Conservation (phyloP, 805 yeast genomes). For the Myxozyma neotropica region DNA sequence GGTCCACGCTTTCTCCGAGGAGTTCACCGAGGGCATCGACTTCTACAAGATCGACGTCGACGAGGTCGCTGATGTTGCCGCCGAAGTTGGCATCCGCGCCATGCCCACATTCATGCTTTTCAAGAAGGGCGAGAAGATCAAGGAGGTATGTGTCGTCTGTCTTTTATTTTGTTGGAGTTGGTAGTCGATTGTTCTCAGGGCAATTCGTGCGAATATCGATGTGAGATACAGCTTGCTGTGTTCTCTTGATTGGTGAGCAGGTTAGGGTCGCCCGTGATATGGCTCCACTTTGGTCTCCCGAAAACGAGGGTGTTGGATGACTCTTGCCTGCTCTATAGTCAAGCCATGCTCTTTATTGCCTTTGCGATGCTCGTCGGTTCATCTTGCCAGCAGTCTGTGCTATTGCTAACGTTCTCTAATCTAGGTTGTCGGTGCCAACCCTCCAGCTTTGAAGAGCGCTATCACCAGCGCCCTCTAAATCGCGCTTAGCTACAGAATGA, state of each 20-base stretch:
- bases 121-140: constrained; percentile 78
- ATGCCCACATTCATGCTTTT: constrained; percentile 74
- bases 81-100: constrained; percentile 65
- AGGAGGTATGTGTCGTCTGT: constrained; percentile 54
- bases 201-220: not conserved
- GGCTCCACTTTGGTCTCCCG: not conserved
- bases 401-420: not conserved
- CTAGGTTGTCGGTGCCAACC: constrained; percentile 36
- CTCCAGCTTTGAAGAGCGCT: constrained; percentile 35
- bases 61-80: constrained; percentile 69
- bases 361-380: not conserved
- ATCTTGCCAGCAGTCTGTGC: not conserved
- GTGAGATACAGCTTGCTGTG: not conserved
- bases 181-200: not conserved
- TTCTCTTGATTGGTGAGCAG: constrained; percentile 10
- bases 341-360: not conserved
- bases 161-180: constrained; percentile 46
- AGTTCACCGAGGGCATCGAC: constrained; percentile 55
- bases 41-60: constrained; percentile 95
- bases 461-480: constrained; percentile 28
- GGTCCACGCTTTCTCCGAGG: constrained; percentile 74
- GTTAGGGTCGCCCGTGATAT: not conserved
- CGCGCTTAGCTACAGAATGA: not conserved
- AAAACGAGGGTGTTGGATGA: not conserved
- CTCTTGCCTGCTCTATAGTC: too few species aligned